Evolutionary conservation across 495 filamentous ascomycete species (phyloP).

Genomic region (Aspergillus asperescens): DNA sequence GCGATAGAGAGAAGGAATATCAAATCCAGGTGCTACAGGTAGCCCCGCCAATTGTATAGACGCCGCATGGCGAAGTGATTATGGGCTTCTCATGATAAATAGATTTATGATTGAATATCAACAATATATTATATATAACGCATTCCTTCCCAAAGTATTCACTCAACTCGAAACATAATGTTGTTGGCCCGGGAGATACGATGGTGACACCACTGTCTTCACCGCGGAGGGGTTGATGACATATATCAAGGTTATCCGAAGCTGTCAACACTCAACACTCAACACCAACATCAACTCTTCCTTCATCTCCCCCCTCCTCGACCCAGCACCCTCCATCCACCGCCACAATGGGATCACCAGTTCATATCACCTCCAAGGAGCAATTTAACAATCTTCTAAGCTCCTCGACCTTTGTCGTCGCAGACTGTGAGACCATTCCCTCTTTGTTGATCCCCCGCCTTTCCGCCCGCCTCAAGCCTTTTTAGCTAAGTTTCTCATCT

Average conservation of each 20-base stretch:
- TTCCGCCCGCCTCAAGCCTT: constrained; percentile 15
- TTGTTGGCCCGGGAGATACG: background rate
- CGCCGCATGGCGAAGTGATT: too few relatives aligned
- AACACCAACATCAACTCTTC: constrained; percentile 13
- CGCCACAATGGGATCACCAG: constrained; percentile 54
- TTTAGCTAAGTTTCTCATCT: background rate
- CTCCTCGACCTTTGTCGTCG: constrained; percentile 67
- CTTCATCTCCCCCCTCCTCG: constrained; percentile 10
- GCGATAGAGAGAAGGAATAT: too few relatives aligned
- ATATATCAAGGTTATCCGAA: constrained; percentile 28
- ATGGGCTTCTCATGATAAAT: too few relatives aligned
- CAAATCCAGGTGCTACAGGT: too few relatives aligned
- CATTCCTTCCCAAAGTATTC: background rate
- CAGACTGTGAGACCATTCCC: constrained; percentile 65
- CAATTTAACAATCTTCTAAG: constrained; percentile 67
- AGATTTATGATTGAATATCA: too few relatives aligned
- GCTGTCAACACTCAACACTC: constrained; percentile 19
- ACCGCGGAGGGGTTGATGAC: constrained; percentile 31
- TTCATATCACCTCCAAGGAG: constrained; percentile 63
- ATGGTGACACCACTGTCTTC: background rate
- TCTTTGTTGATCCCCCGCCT: constrained; percentile 2
- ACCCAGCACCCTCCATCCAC: constrained; percentile 16
- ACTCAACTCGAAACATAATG: background rate
- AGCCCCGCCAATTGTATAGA: too few relatives aligned
- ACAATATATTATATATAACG: too few relatives aligned